Conservation (phyloP, 1,139 yeast species). For the Taphrina flavorubra region DNA sequence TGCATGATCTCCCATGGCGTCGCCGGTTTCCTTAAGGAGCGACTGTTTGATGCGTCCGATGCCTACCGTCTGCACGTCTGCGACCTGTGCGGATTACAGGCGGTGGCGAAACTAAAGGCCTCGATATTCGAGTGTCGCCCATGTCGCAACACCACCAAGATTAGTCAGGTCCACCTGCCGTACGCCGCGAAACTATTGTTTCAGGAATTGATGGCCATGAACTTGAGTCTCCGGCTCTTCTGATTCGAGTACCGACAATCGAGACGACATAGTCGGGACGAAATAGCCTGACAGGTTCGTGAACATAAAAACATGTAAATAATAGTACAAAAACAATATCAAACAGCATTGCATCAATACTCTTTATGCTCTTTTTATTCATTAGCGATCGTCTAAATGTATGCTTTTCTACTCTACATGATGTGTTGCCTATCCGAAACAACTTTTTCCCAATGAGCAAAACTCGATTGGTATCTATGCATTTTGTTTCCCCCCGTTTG, state of each 20-base stretch:
- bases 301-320: background rate
- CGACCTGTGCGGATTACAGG: constrained; percentile 93
- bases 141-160: constrained; percentile 97
- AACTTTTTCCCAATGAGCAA: too few relatives aligned
- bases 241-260: background rate
- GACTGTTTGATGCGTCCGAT: constrained; percentile 98
- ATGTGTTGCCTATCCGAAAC: too few relatives aligned
- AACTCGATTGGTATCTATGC: too few relatives aligned
- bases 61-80: constrained; percentile 98
- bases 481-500: too few relatives aligned
- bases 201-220: constrained; percentile 99
- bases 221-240: constrained; percentile 56
- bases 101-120: constrained; percentile 94
- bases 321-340: constrained; percentile 1
- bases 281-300: too few relatives aligned
- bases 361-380: background rate
- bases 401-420: too few relatives aligned
- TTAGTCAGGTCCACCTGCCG: constrained; percentile 89
- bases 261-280: too few relatives aligned
- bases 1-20: constrained; percentile 99
- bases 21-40: constrained; percentile 94
- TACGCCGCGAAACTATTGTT: constrained; percentile 95
- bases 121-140: constrained; percentile 98
- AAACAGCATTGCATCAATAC: constrained; percentile 6
- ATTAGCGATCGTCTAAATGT: background rate